phyloP scores from a whole-genome alignment of 495 filamentous ascomycete species.

The Pseudomonodictys pantanalensis region DNA sequence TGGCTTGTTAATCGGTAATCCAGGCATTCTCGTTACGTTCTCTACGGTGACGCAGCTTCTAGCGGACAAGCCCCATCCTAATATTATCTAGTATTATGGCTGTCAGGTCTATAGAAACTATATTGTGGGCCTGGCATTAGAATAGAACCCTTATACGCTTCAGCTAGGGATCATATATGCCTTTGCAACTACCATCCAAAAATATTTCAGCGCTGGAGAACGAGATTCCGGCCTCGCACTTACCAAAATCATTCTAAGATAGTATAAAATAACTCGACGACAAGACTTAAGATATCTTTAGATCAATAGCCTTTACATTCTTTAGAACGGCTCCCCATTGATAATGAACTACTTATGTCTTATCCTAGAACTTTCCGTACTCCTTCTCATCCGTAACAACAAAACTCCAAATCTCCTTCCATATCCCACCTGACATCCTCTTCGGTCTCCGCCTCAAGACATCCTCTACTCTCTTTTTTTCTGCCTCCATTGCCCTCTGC shows the following conservation, averaged over 20 bases:
- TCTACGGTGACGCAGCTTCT: slow-evolving; percentile 6
- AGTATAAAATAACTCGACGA: no score
- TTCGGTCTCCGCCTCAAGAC: neutral
- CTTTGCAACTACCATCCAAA: no score
- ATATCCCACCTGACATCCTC: neutral
- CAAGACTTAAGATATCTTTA: no score
- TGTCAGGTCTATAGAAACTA: neutral
- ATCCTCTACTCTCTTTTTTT: neutral
- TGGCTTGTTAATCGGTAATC: no score
- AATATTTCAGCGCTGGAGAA: no score
- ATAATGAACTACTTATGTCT: neutral
- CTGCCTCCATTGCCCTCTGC: neutral
- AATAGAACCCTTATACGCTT: neutral
- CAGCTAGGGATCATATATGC: no score
- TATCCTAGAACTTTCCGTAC: neutral
- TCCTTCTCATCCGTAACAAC: neutral
- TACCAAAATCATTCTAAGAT: no score
- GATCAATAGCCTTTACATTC: no score
- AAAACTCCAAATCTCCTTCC: neutral
- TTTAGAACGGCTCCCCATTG: neutral
- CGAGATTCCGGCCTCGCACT: no score
- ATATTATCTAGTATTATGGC: neutral
- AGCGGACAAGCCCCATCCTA: neutral
- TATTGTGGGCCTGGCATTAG: neutral
- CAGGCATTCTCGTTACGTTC: neutral